Conservation (phyloP, 164 flowering plant species). For the Akebia trifoliata region DNA sequence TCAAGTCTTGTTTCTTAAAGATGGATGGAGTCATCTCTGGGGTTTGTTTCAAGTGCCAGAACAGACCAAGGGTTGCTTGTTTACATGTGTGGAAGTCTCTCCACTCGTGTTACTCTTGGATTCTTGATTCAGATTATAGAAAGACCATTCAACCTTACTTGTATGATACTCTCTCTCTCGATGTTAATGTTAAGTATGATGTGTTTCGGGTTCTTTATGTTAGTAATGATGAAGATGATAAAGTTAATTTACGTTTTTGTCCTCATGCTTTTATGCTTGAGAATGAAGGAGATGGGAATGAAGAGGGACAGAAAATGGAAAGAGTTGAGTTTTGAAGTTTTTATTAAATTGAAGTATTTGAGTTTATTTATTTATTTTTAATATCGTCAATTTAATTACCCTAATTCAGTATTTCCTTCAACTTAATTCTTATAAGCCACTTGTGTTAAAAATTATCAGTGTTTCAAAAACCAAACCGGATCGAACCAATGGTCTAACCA, state of each 20-base stretch:
- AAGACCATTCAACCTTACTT: slow-evolving; percentile 30
- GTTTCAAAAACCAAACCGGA: no score
- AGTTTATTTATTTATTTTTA: no score
- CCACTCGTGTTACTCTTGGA: slow-evolving; percentile 43
- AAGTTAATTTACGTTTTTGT: neutral
- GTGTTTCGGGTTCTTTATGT: slow-evolving; percentile 46
- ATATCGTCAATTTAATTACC: no score
- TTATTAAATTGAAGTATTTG: no score
- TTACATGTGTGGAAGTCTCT: slow-evolving; percentile 54
- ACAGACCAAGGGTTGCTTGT: slow-evolving; percentile 27
- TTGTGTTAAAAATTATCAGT: no score
- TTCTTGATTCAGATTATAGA: slow-evolving; percentile 31
- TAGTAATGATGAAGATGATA: slow-evolving; percentile 24
- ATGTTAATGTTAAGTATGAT: slow-evolving; percentile 51
- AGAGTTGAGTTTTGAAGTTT: no score
- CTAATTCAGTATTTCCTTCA: no score
- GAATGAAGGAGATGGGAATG: slow-evolving; percentile 5
- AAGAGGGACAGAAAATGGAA: no score
- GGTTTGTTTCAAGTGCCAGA: slow-evolving; percentile 33
- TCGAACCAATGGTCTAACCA: no score
- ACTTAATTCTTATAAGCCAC: no score
- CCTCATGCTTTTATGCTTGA: slow-evolving; percentile 11
- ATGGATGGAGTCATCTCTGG: slow-evolving; percentile 43
- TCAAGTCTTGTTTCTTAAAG: slow-evolving; percentile 35
- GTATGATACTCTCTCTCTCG: slow-evolving; percentile 21